Base-by-base conservation (phyloP, 768 basidiomycete species). In the Sarcomyxa edulis region DNA sequence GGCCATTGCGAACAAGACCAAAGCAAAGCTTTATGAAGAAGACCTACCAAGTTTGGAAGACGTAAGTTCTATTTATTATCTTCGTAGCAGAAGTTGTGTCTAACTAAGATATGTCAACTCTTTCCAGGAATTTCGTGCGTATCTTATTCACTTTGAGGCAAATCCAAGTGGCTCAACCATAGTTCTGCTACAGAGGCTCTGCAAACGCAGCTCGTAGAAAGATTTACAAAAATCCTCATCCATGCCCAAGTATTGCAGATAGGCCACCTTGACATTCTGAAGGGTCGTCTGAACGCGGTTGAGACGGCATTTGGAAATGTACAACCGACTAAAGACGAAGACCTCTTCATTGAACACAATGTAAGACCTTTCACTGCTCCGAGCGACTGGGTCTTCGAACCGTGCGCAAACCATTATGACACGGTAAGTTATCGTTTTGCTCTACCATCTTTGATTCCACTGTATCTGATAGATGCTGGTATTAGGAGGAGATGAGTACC, bases 391-490 rank as follows among this genome's bases (percentile, higher is more conserved):
- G 57, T 44, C 29, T 92, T 90, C 49, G 87, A 91, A 53, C 83
- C 87, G 10, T 86, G 82, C 45, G 45, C 70, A 6, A 73, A 62
- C 37, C 78, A 84, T 47, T 91, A 92, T 54, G 89, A 92, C 51
- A 84, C 77, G 32, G 88, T 78, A 54, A 45, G 76, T 57, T 6
- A 19, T 27, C 14, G 11, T 16, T n/a, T n/a, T n/a, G n/a, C n/a
- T n/a, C n/a, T n/a, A n/a, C 19, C 32, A 34, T 28, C 28, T 35
- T 31, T 19, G 4, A 29, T 34, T 30, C 7, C 12, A 7, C 1
- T 34, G 10, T 29, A 29, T 28, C 29, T 23, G 33, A 34, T 45
- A 34, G 28, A 24, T 40, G 10, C 32, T n/a, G n/a, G 23, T n/a
- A 6, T 29, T 45, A 85, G 83, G 66, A 61, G 27, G 74, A 69